Percentiles rank a stretch among this genome's conserved stretches.
These are phyloP conservation scores for Recurvomyces mirabilis DNA, from an alignment of 495 filamentous ascomycete species.

Conservation along the genomic window DNA sequence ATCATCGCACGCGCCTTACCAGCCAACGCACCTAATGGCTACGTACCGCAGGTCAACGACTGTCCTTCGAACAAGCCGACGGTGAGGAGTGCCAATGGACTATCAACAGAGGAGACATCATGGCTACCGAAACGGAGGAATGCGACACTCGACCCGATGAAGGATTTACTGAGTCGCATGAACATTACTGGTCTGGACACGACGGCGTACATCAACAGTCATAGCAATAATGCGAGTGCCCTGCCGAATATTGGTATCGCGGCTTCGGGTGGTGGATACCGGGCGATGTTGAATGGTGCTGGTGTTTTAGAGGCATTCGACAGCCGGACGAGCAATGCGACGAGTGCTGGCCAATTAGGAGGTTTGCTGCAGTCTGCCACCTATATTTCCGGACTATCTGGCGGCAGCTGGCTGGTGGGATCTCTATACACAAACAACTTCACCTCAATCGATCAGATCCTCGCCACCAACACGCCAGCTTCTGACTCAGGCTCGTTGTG, in stretches of 20 bases:
- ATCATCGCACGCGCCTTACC: slow-evolving; percentile 19
- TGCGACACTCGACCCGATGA: slow-evolving; percentile 55
- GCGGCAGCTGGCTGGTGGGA: slow-evolving; percentile 80
- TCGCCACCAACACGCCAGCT: slow-evolving; percentile 47
- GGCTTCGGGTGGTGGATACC: slow-evolving; percentile 61
- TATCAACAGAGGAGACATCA: slow-evolving; percentile 56
- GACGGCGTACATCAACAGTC: slow-evolving; percentile 49
- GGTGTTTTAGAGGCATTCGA: slow-evolving; percentile 82
- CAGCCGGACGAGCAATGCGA: slow-evolving; percentile 56
- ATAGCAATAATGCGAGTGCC: slow-evolving; percentile 44
- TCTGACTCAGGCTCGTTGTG: slow-evolving; percentile 44
- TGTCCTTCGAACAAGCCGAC: slow-evolving; percentile 37
- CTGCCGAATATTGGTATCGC: slow-evolving; percentile 57
- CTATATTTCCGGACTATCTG: slow-evolving; percentile 75
- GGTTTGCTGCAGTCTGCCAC: slow-evolving; percentile 76
- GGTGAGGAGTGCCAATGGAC: slow-evolving; percentile 41
- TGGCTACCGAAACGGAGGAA: slow-evolving; percentile 53
- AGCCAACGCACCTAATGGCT: slow-evolving; percentile 30
- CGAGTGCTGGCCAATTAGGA: slow-evolving; percentile 58
- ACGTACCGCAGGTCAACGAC: slow-evolving; percentile 27
- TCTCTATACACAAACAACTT: slow-evolving; percentile 88
- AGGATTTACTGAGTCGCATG: slow-evolving; percentile 57
- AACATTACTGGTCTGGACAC: slow-evolving; percentile 71
- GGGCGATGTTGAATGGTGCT: slow-evolving; percentile 81
- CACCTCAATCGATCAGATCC: slow-evolving; percentile 55